A percentile compares a stretch with the other conserved stretches of the same genome.
These are phyloP conservation scores for Globisporangium paddicum DNA, from an alignment of 352 stramenopile genomes.

Conservation along the genomic window DNA sequence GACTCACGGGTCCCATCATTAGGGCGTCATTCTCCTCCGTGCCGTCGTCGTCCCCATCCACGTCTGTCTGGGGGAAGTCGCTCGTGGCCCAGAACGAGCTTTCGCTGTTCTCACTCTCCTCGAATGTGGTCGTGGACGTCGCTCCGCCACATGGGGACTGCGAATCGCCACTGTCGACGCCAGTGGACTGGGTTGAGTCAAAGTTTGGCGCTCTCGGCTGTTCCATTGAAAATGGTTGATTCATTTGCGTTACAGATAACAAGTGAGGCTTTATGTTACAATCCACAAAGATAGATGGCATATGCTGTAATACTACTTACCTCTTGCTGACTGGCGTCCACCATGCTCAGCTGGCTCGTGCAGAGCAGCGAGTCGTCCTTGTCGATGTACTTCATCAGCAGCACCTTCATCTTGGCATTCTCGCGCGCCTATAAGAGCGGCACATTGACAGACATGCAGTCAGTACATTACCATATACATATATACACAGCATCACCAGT, in stretches of 20 bases:
- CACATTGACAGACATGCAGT: no score
- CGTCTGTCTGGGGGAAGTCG: constrained; percentile 37
- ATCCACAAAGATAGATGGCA: neutral
- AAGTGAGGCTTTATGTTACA: neutral
- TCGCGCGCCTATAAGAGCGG: constrained; percentile 51
- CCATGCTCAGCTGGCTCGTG: constrained; percentile 68
- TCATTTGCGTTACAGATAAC: neutral
- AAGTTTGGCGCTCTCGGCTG: constrained; percentile 13
- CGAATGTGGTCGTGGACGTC: constrained; percentile 17
- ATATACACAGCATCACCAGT: neutral
- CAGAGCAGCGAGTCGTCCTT: constrained; percentile 77
- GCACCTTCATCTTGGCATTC: constrained; percentile 84
- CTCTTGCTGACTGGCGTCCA: constrained; percentile 21
- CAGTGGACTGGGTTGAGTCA: constrained; percentile 6
- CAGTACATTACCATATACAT: no score
- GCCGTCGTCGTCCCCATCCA: constrained; percentile 11
- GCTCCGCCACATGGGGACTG: constrained; percentile 32
- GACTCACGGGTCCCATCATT: constrained; percentile 58
- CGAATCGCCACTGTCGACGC: constrained; percentile 21
- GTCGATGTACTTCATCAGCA: constrained; percentile 86
- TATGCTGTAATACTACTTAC: neutral
- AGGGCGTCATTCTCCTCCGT: constrained; percentile 8
- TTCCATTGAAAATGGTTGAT: no score
- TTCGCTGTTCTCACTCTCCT: constrained; percentile 58
- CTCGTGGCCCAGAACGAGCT: constrained; percentile 53